phyloP scores from a whole-genome alignment of 2,329 filamentous ascomycete species.

The Ceratocystis alfenasii region DNA sequence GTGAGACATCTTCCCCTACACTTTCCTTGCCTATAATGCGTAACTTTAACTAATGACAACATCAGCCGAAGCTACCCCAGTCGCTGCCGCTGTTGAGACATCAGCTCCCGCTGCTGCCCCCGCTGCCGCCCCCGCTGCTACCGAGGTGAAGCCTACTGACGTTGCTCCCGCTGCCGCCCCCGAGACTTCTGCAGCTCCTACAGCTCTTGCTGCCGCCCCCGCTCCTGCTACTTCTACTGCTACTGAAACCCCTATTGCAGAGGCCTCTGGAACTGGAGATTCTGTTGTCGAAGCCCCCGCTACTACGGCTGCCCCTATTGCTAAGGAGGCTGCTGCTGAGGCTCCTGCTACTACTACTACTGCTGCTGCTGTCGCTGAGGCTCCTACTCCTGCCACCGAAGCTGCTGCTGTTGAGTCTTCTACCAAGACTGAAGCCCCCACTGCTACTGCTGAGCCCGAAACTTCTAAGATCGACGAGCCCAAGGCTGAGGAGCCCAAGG shows the following conservation, averaged over 20 bases:
- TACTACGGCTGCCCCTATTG: slow-evolving; percentile 24
- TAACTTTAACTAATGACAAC: no score
- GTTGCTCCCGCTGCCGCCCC: slow-evolving; percentile 17
- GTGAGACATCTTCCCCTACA: no score
- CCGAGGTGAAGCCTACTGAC: slow-evolving; percentile 27
- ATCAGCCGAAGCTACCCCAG: no score
- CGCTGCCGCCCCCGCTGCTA: slow-evolving; percentile 25
- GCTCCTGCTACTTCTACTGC: slow-evolving; percentile 8
- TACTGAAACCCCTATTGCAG: slow-evolving; percentile 1
- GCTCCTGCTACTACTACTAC: slow-evolving; percentile 20
- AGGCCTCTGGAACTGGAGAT: slow-evolving; percentile 16
- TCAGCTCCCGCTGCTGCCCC: not conserved
- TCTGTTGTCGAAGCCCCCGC: slow-evolving; percentile 26
- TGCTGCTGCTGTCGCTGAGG: slow-evolving; percentile 18
- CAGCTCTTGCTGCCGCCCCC: slow-evolving; percentile 13
- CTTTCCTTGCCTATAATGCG: no score
- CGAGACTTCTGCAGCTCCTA: slow-evolving; percentile 6
- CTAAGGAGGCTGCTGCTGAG: slow-evolving; percentile 23
- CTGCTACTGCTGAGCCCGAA: slow-evolving; percentile 17
- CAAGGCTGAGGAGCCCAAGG: slow-evolving; percentile 25
- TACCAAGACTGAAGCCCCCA: slow-evolving; percentile 13
- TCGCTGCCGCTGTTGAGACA: slow-evolving; percentile 24
- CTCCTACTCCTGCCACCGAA: slow-evolving; percentile 7
- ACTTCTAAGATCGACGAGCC: slow-evolving; percentile 24
- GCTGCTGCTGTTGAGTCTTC: slow-evolving; percentile 16